These are phyloP conservation scores for Colletotrichum siamense DNA, from an alignment of 2,329 filamentous ascomycete species.

Conservation along the genomic window DNA sequence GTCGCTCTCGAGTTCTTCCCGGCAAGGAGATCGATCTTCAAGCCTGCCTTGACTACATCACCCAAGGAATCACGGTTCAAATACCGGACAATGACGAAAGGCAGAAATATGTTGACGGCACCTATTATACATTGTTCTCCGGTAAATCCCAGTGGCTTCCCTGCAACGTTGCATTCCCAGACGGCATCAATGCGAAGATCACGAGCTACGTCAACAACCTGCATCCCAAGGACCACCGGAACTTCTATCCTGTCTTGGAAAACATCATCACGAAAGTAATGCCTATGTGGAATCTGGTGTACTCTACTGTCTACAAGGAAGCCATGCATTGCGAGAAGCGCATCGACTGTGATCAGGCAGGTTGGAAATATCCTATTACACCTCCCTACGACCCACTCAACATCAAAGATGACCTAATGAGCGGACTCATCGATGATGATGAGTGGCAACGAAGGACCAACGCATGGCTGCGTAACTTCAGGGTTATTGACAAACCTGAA, in stretches of 20 bases:
- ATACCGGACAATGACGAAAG: neutral
- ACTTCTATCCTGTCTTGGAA: neutral
- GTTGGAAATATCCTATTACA: neutral
- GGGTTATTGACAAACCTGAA: neutral
- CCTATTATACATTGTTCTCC: neutral
- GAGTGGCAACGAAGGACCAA: neutral
- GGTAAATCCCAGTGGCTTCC: neutral
- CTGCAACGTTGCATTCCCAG: neutral
- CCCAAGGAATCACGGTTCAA: neutral
- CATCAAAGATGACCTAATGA: neutral
- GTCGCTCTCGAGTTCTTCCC: neutral
- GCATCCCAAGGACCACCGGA: neutral
- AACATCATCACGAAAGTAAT: neutral
- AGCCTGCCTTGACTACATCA: neutral
- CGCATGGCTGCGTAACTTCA: neutral
- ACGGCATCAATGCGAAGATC: neutral
- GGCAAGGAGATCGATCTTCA: neutral
- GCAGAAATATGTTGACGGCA: neutral
- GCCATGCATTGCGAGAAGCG: neutral
- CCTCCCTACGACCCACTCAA: neutral
- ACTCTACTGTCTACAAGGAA: neutral
- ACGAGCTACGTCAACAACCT: neutral
- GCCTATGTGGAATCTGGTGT: neutral
- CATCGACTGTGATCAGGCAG: neutral
- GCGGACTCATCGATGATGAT: neutral